Conservation (phyloP, 768 basidiomycete species). For the Suillus cothurnatus region DNA sequence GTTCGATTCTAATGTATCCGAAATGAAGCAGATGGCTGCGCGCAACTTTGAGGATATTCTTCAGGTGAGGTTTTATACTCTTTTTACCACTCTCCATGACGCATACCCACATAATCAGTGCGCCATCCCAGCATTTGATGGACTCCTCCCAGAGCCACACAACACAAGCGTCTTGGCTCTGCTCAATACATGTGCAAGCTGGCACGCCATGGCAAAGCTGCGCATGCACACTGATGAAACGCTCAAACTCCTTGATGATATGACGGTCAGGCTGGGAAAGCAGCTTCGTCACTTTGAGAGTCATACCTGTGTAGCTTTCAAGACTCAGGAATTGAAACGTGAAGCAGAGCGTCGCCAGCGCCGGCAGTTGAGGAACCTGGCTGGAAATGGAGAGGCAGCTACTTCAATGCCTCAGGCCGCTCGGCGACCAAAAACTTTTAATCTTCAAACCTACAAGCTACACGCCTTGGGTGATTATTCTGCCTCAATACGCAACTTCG, state of each 20-base stretch:
- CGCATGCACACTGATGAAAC: constrained; percentile 32
- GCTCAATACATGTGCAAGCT: constrained; percentile 17
- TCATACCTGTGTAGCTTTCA: constrained; percentile 22
- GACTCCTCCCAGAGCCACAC: constrained; percentile 14
- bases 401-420: neutral
- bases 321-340: constrained; percentile 18
- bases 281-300: constrained; percentile 24
- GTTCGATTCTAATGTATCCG: constrained; percentile 23
- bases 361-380: neutral
- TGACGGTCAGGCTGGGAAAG: constrained; percentile 20
- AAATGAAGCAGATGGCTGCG: constrained; percentile 23
- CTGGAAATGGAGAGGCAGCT: neutral
- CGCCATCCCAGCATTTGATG: constrained; percentile 13
- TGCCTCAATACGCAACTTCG: constrained; percentile 22
- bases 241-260: constrained; percentile 14
- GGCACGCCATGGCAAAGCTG: constrained; percentile 30
- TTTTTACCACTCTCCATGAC: neutral
- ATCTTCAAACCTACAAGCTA: constrained; percentile 33
- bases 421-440: constrained; percentile 21
- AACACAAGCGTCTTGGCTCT: constrained; percentile 15
- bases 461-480: constrained; percentile 38
- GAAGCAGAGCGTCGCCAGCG: constrained; percentile 10
- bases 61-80: constrained; percentile 20
- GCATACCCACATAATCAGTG: constrained; percentile 7
- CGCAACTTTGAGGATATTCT: constrained; percentile 40